Evolutionary conservation across 139 green algal species (phyloP), one percentile per base, ranked within the genome.

Genomic region (Tetradesmus lagerheimii): DNA sequence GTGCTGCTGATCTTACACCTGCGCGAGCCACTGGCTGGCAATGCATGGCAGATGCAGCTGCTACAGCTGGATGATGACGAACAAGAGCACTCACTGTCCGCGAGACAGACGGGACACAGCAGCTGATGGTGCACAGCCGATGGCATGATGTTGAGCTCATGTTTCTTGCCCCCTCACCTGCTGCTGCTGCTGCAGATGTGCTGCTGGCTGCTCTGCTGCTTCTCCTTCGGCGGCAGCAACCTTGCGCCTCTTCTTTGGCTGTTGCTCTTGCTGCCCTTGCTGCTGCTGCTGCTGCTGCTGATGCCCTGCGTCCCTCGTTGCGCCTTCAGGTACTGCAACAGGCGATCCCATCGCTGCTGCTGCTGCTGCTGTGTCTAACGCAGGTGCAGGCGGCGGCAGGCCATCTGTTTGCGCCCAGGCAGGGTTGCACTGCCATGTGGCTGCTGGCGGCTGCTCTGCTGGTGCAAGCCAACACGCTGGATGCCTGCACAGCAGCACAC

Each of bases 381-480:
- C n/a, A 79, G 57, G 1, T 38, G 1, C 18, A 1, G 27, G 78
- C 38, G 41, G 78, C 38, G 39, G 80, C 45, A 86, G 80, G n/a
- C 80, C 80, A 38, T 77, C 50, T 62, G 82, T 87, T 34, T 79
- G 0, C 9, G 20, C 25, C 53, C 82, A 78, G 1, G 78, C 78
- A 14, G 78, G 78, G 78, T 66, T 84, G 20, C 39, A 25, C 47
- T 86, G 80, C 80, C 47, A 75, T 6, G 8, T 27, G 20, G 57
- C 82, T 38, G 53, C 82, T 39, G 53, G 53, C 35, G 38, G 39
- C 62, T 75, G 45, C 47, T 79, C 34, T 37, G 53, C 20, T 37
- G 53, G 16, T 38, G 71, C 53, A 20, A 50, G 53, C 82, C 82
- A 87, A 50, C 82, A 87, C 5, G 57, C 82, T 25, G 82, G 82